Evolutionary conservation across 2,329 filamentous ascomycete genomes (phyloP).

Genomic region (Stachybotrys chlorohalonatus): DNA sequence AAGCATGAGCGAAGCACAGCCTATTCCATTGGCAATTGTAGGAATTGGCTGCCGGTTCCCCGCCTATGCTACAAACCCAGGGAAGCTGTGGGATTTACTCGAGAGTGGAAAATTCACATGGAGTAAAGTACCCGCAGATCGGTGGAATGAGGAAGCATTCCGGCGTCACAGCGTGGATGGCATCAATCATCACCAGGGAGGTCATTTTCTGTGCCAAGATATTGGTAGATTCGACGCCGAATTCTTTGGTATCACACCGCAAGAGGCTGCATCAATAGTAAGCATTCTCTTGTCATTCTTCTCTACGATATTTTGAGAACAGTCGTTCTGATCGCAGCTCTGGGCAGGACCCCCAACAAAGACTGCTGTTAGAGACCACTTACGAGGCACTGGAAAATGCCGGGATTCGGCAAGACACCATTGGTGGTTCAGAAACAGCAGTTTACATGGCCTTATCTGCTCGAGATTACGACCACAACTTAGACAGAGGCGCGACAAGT

Average conservation of each 20-base stretch:
- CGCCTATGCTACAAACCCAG: slow-evolving; percentile 2
- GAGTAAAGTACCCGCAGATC: slow-evolving; percentile 1
- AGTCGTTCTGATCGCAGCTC: neutral
- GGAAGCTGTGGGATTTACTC: slow-evolving; percentile 2
- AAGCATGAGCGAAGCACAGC: neutral
- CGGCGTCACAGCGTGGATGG: slow-evolving; percentile 24
- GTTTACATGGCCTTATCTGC: slow-evolving; percentile 38
- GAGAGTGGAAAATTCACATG: slow-evolving; percentile 1
- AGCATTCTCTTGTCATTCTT: neutral
- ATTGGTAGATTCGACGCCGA: slow-evolving; percentile 35
- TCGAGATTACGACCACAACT: slow-evolving; percentile 34
- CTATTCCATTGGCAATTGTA: slow-evolving; percentile 1
- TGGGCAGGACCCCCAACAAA: slow-evolving; percentile 35
- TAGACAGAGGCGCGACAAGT: slow-evolving; percentile 32
- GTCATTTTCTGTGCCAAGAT: slow-evolving; percentile 31
- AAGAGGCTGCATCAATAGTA: slow-evolving; percentile 23
- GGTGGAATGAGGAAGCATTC: slow-evolving; percentile 15
- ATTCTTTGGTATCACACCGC: slow-evolving; percentile 37
- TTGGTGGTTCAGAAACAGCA: slow-evolving; percentile 33
- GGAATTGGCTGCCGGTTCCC: slow-evolving; percentile 3
- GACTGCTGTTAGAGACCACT: slow-evolving; percentile 39
- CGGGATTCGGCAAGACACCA: slow-evolving; percentile 32
- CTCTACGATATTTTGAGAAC: neutral
- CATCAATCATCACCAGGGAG: slow-evolving; percentile 17
- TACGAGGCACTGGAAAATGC: slow-evolving; percentile 43